Evolutionary conservation across 2,329 filamentous ascomycete species (phyloP), one percentile per base, ranked within the genome.

Genomic region (Tolypocladium album): DNA sequence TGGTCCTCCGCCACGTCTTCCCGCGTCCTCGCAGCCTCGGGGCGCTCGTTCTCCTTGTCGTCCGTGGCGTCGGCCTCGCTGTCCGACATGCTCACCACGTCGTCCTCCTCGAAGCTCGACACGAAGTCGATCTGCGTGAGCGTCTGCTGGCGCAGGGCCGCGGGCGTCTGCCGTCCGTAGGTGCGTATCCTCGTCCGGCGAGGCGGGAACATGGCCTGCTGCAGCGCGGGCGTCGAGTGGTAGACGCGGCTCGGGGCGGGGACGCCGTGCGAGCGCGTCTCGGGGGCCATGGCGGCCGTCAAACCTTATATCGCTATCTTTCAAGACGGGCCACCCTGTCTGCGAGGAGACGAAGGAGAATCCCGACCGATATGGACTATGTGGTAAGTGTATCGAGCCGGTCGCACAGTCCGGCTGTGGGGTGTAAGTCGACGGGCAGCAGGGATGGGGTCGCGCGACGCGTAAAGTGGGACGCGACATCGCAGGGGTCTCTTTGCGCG

Each of bases 81-180:
- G 47, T 71, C 69, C 55, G 66, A 69, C 27, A 68, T 57, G 20
- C 27, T 55, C 24, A 68, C 63, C 22, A 66, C 65, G 12, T 67
- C 65, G 7, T 69, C 67, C 22, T 67, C 72, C 20, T 61, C 60
- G n/a, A 70, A 69, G 62, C 69, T 72, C 43, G 67, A 74, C 22
- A 73, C 71, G 66, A 72, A 75, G 55, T 74, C 72, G 52, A 77
- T 72, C 63, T 78, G 76, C 6, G 76, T 78, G 27, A 78, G 63
- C 1, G 76, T 78, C 66, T 76, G 73, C 65, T 78, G 76, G 60
- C 69, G 70, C 53, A 75, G 59, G 47, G 66, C 64, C 60, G 61
- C 64, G 15, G 60, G 61, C 42, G 65, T 67, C 56, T 67, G 64
- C 22, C 69, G 68, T 13, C 69, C 70, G 58, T 75, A 75, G n/a